phyloP scores from a whole-genome alignment of 1,139 yeast species.

The Yamadazyma songkhlaensis region DNA sequence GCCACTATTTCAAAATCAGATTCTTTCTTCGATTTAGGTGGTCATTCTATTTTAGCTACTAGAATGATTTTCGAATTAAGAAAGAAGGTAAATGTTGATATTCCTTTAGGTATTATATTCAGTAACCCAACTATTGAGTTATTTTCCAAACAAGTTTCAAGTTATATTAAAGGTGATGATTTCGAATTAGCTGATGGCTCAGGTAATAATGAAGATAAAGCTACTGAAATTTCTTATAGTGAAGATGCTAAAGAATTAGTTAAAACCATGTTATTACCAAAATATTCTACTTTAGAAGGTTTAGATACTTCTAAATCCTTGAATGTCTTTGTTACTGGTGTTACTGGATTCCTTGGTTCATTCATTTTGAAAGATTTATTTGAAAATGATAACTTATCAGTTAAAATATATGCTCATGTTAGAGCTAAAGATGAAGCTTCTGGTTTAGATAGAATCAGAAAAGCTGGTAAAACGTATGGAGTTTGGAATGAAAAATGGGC shows the following conservation, averaged over 20 bases:
- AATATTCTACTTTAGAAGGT: conserved; percentile 28
- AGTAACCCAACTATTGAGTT: conserved; percentile 80
- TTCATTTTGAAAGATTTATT: conserved; percentile 77
- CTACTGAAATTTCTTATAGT: conserved; percentile 49
- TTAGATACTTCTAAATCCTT: conserved; percentile 36
- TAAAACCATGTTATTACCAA: conserved; percentile 39
- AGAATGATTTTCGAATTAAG: conserved; percentile 93
- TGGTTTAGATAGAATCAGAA: conserved; percentile 73
- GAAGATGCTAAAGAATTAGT: conserved; percentile 69
- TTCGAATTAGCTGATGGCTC: conserved; percentile 39
- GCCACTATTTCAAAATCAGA: conserved; percentile 73
- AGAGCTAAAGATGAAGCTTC: conserved; percentile 70
- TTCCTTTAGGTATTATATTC: conserved; percentile 89
- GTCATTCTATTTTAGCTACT: conserved; percentile 95
- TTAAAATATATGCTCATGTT: conserved; percentile 81
- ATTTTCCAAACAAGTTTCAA: conserved; percentile 73
- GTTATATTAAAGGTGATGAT: conserved; percentile 45
- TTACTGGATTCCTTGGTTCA: conserved; percentile 94
- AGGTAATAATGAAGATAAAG: conserved; percentile 17
- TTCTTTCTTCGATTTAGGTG: conserved; percentile 96
- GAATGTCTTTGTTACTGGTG: conserved; percentile 88
- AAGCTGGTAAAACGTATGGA: conserved; percentile 83
- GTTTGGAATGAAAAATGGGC: conserved; percentile 72
- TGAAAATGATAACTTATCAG: conserved; percentile 37
- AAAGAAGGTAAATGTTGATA: conserved; percentile 69